Conservation (phyloP, 768 basidiomycete species). For the Mycena galopus region DNA sequence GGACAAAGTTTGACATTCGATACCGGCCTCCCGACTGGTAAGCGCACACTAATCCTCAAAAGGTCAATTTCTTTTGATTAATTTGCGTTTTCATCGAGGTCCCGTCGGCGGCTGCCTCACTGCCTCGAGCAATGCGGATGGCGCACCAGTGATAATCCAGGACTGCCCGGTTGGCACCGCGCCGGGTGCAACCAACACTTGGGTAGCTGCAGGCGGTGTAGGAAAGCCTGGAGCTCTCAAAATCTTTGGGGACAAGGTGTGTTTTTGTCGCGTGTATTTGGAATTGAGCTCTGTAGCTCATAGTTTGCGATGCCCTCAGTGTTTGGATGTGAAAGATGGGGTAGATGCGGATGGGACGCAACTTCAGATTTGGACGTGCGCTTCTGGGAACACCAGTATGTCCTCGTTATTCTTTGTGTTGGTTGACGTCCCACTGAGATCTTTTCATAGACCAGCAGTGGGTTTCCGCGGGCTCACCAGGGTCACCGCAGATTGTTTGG, state of each 20-base stretch:
- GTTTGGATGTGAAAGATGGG: slow-evolving; percentile 17
- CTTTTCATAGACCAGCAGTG: slow-evolving; percentile 20
- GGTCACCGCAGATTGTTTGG: slow-evolving; percentile 14
- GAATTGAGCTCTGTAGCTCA: slow-evolving; percentile 14
- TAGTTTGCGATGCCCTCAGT: slow-evolving; percentile 1
- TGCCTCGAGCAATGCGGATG: neutral
- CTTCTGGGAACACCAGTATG: slow-evolving; percentile 14
- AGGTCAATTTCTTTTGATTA: neutral
- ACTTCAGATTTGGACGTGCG: slow-evolving; percentile 15
- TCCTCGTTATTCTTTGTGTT: neutral
- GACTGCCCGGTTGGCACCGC: neutral
- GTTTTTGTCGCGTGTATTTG: neutral
- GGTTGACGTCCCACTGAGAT: slow-evolving; percentile 2
- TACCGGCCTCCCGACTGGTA: neutral
- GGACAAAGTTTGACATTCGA: neutral
- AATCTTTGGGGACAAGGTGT: slow-evolving; percentile 23
- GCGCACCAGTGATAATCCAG: slow-evolving; percentile 8
- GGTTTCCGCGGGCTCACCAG: slow-evolving; percentile 5
- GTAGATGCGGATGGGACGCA: slow-evolving; percentile 14
- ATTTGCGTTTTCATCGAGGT: neutral
- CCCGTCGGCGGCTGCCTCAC: neutral
- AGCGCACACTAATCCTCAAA: neutral
- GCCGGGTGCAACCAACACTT: slow-evolving; percentile 10
- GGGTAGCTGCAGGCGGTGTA: slow-evolving; percentile 6
- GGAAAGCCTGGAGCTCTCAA: neutral